phyloP scores from a whole-genome alignment of 2,329 filamentous ascomycete genomes.

The Epicoccum sorghinum region DNA sequence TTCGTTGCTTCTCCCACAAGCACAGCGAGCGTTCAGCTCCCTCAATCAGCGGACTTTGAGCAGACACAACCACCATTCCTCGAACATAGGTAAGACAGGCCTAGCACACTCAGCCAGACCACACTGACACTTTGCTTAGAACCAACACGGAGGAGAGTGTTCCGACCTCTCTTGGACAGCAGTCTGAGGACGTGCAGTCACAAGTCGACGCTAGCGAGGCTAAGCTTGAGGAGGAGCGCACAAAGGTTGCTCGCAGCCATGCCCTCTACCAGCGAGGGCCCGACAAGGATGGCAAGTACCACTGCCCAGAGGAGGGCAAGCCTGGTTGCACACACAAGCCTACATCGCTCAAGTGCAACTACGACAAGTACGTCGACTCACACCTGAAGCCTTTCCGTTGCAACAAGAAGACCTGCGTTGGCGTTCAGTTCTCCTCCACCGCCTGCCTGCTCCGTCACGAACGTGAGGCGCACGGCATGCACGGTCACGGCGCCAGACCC shows the following conservation, averaged over 20 bases:
- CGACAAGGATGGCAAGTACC: slow-evolving; percentile 79
- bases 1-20: slow-evolving; percentile 43
- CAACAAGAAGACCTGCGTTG: slow-evolving; percentile 82
- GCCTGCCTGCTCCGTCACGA: slow-evolving; percentile 94
- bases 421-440: slow-evolving; percentile 90
- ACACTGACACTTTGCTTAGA: slow-evolving; percentile 20
- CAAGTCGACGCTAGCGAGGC: slow-evolving; percentile 38
- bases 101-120: neutral
- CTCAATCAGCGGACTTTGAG: slow-evolving; percentile 30
- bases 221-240: slow-evolving; percentile 46
- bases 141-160: slow-evolving; percentile 36
- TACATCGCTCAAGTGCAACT: slow-evolving; percentile 98
- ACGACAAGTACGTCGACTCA: slow-evolving; percentile 97
- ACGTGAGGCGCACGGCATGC: slow-evolving; percentile 93
- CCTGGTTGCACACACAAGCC: slow-evolving; percentile 85
- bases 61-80: slow-evolving; percentile 26
- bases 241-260: slow-evolving; percentile 58
- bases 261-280: slow-evolving; percentile 72
- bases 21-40: slow-evolving; percentile 34
- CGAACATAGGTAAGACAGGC: slow-evolving; percentile 27
- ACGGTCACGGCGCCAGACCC: slow-evolving; percentile 91
- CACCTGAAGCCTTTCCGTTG: slow-evolving; percentile 96
- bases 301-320: slow-evolving; percentile 83
- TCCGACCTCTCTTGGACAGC: slow-evolving; percentile 28
- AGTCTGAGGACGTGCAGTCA: slow-evolving; percentile 39